Percentiles rank a stretch among this genome's conserved stretches.
Conservation (phyloP, 768 basidiomycete genomes). For the Boletus rex-veris region DNA sequence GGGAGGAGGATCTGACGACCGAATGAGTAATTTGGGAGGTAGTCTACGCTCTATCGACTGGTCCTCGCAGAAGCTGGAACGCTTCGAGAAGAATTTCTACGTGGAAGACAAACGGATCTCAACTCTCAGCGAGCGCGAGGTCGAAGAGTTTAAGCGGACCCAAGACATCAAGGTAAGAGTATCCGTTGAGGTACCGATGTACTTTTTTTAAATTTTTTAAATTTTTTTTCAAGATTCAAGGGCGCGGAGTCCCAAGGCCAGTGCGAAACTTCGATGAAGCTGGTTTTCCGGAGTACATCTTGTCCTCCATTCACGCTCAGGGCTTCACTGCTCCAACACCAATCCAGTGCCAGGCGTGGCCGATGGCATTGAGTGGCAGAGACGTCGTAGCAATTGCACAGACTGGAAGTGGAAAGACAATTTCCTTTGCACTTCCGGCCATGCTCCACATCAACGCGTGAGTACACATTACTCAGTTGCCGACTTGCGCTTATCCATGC, state of each 20-base stretch:
- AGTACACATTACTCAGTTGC: slow-evolving; percentile 27
- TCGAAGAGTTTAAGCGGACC: slow-evolving; percentile 76
- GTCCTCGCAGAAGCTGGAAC: slow-evolving; percentile 64
- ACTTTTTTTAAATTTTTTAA: neutral
- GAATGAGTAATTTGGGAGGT: slow-evolving; percentile 78
- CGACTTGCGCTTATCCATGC: slow-evolving; percentile 3
- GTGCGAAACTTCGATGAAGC: slow-evolving; percentile 90
- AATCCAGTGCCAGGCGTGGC: slow-evolving; percentile 99
- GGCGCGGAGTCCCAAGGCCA: slow-evolving; percentile 82
- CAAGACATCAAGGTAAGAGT: slow-evolving; percentile 83
- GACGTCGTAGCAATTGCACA: slow-evolving; percentile 97
- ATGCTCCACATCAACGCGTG: slow-evolving; percentile 99
- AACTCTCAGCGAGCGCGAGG: slow-evolving; percentile 74
- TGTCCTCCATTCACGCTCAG: slow-evolving; percentile 89
- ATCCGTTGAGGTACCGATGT: neutral
- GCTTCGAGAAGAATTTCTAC: slow-evolving; percentile 98
- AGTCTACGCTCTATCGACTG: slow-evolving; percentile 85
- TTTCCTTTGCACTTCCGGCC: slow-evolving; percentile 95
- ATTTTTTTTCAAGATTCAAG: slow-evolving; percentile 63
- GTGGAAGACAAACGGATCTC: slow-evolving; percentile 84
- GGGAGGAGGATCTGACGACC: slow-evolving; percentile 46
- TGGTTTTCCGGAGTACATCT: slow-evolving; percentile 94
- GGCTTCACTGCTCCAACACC: slow-evolving; percentile 90
- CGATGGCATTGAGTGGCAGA: slow-evolving; percentile 93
- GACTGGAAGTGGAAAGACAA: slow-evolving; percentile 98